Conservation (phyloP, 2,329 filamentous ascomycete species). For the Diaporthe nobilis region DNA sequence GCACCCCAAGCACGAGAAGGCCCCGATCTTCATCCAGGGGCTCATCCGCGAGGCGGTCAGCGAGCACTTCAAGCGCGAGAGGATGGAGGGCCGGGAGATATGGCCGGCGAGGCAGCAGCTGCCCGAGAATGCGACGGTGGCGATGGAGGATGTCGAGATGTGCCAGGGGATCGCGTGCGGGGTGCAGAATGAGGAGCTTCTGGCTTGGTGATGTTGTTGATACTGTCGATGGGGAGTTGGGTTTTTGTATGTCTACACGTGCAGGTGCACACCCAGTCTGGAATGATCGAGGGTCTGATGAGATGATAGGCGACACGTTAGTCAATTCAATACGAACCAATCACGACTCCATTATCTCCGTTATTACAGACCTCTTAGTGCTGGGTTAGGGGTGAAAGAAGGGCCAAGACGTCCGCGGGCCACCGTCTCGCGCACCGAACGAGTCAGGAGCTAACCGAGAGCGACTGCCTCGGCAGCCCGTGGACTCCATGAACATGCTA, state of each 20-base stretch:
- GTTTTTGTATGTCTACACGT: not conserved
- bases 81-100: slow-evolving; percentile 11
- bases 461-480: slow-evolving; percentile 14
- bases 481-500: not conserved
- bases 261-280: slow-evolving; percentile 2
- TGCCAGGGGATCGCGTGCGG: not conserved
- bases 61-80: slow-evolving; percentile 26
- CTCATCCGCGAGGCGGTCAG: slow-evolving; percentile 12
- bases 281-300: not conserved
- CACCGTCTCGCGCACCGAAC: not conserved
- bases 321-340: not conserved
- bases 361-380: not conserved
- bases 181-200: slow-evolving; percentile 5
- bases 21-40: slow-evolving; percentile 15
- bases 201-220: not conserved
- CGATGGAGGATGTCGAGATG: slow-evolving; percentile 9
- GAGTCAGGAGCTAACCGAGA: not conserved
- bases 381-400: not conserved
- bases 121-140: not conserved
- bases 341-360: not conserved
- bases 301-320: not conserved
- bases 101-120: slow-evolving; percentile 16
- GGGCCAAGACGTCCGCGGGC: not conserved
- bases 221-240: not conserved
- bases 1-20: slow-evolving; percentile 27